Evolutionary conservation across 768 basidiomycete species (phyloP), one percentile per base, ranked within the genome.

Genomic region (Botryobasidium botryosum): DNA sequence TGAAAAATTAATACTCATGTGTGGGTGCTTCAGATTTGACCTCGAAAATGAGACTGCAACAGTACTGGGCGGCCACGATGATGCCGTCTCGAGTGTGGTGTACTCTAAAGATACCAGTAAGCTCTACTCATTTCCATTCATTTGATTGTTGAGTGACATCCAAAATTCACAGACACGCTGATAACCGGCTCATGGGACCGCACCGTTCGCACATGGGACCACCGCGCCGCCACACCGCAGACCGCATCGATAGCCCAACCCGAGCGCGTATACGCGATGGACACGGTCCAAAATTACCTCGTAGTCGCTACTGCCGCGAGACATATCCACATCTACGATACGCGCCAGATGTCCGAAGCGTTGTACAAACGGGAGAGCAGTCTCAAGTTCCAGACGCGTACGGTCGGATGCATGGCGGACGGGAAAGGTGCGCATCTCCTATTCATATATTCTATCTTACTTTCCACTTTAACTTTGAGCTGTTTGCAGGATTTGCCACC

Each of bases 221-320:
- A 80, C 0, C 72, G 82, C 28, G 67, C 76, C 0, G 52, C 59
- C 53, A 40, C 51, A 44, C 56, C 72, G 1, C 62, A 64, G 17
- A 61, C 74, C 1, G 68, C 72, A 25, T 70, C 75, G 20, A 68
- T 81, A 49, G 54, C 66, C 10, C 72, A 86, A 1, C 86, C 90
- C 0, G 82, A 85, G 59, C 78, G 91, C 15, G 72, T 88, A 20
- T 94, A 94, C 60, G 65, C 75, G 50, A 73, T 92, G 61, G 86
- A 90, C 53, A 62, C 81, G 20, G 75, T 81, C 20, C 72, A 77
- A 45, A 65, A 80, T 55, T 80, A 70, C 13, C 74, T 97, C 37
- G 87, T 96, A 12, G 81, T 94, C 21, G 85, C 84, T 1, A 87
- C 94, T 80, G 88, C 88, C 2, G 86, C 83, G 47, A 71, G 91